These are phyloP conservation scores for Lycium barbarum DNA, from an alignment of 257 asterid species.

Conservation along the genomic window DNA sequence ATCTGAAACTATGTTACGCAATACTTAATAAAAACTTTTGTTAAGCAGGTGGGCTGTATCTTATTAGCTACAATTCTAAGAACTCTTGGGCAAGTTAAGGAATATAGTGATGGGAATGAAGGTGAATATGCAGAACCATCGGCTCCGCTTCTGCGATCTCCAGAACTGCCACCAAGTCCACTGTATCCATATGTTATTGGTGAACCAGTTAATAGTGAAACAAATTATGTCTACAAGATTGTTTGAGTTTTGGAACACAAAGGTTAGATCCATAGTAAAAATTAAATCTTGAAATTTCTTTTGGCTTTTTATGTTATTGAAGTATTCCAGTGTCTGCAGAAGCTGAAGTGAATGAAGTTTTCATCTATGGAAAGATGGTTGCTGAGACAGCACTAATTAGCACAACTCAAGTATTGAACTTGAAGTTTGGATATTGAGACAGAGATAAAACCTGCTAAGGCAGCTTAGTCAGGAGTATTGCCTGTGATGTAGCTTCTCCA, in stretches of 20 bases:
- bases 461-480: background rate
- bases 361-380: background rate
- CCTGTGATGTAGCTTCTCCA: background rate
- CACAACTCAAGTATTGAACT: slow-evolving; percentile 13
- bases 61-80: slow-evolving; percentile 55
- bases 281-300: background rate
- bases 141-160: slow-evolving; percentile 41
- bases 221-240: background rate
- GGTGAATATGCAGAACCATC: slow-evolving; percentile 34
- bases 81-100: slow-evolving; percentile 37
- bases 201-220: slow-evolving; percentile 23
- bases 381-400: background rate
- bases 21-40: background rate
- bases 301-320: background rate
- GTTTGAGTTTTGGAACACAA: slow-evolving; percentile 9
- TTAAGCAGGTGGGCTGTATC: slow-evolving; percentile 57
- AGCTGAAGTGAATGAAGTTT: background rate
- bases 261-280: background rate
- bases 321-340: background rate
- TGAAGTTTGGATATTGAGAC: slow-evolving; percentile 10
- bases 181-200: slow-evolving; percentile 35
- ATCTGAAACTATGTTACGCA: background rate
- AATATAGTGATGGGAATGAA: background rate
- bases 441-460: background rate
- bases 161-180: slow-evolving; percentile 22